Evolutionary conservation across 768 basidiomycete species (phyloP), one percentile per base, ranked within the genome.

Genomic region (Pleurotus djamor): DNA sequence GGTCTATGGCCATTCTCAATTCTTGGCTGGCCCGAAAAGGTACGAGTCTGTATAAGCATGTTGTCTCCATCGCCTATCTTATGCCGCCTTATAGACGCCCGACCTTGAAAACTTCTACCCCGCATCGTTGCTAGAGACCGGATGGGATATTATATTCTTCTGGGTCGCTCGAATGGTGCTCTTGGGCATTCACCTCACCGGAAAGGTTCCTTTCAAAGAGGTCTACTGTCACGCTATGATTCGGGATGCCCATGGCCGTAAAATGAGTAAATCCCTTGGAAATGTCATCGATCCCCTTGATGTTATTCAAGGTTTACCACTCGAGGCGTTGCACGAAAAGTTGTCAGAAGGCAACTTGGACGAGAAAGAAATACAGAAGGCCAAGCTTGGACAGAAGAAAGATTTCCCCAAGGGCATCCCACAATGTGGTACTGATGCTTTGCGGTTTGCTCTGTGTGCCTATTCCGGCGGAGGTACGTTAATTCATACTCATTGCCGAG

Each of bases 91-190:
- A 57, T 62, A 94, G 92, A 95, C 94, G 0, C 61, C 75, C 4
- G 96, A 98, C 69, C 65, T 93, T 44, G 71, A 86, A 63, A 77
- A 79, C 34, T 98, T 92, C 78, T 99, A 96, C 72, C 97, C 97
- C 0, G 76, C 92, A 2, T 84, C 87, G n/a, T 65, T 98, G 47
- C 84, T 98, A 34, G 97, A 98, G 76, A 99, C 97, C 0, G 97
- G 97, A 48, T 98, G 97, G 96, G 97, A 98, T 63, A 98, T 98
- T 67, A 74, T 99, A n/a, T 96, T 96, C 83, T 98, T 98, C 85
- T 99, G 97, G 97, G 96, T 98, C 5, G 96, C 97, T 13, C 90
- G 97, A 45, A 99, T 98, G 96, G 96, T 92, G 51, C 76, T 99
- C 67, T 86, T 98, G 37, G 96, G 97, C 45, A 76, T 94, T 66